A percentile compares a stretch with the other conserved stretches of the same genome.
Evolutionary conservation across 805 yeast species (phyloP).

Genomic region (Candida manassasensis): DNA sequence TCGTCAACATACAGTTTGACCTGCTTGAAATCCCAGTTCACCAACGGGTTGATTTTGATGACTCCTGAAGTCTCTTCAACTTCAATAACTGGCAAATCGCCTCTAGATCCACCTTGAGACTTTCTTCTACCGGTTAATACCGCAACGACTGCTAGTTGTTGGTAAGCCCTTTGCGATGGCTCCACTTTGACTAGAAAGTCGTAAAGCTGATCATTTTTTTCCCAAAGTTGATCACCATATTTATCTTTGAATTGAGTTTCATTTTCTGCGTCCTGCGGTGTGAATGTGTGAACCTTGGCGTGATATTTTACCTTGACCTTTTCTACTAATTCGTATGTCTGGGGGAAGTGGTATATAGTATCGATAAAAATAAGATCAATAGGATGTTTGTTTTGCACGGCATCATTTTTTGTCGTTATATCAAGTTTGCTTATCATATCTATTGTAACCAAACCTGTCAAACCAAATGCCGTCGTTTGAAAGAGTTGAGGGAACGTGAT

Average conservation of each 20-base stretch:
- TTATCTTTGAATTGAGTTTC: constrained; percentile 60
- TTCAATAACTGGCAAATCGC: constrained; percentile 69
- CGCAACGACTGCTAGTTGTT: constrained; percentile 66
- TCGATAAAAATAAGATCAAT: constrained; percentile 82
- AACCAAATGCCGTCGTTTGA: constrained; percentile 94
- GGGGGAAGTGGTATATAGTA: constrained; percentile 93
- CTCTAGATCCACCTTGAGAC: constrained; percentile 84
- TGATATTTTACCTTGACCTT: constrained; percentile 51
- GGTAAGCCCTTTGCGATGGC: constrained; percentile 83
- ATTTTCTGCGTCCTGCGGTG: constrained; percentile 53
- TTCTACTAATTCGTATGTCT: constrained; percentile 71
- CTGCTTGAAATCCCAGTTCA: constrained; percentile 72
- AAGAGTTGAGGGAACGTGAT: constrained; percentile 76
- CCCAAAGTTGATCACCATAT: constrained; percentile 83
- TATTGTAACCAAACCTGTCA: constrained; percentile 83
- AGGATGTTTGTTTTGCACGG: constrained; percentile 22
- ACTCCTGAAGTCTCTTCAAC: constrained; percentile 64
- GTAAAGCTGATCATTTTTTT: constrained; percentile 69
- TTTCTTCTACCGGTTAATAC: constrained; percentile 89
- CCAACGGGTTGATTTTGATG: constrained; percentile 84
- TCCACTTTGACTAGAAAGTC: constrained; percentile 90
- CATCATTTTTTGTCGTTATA: constrained; percentile 6
- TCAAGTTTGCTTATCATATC: constrained; percentile 67
- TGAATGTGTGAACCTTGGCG: constrained; percentile 58
- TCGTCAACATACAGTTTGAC: constrained; percentile 67